Evolutionary conservation across 352 stramenopile species (phyloP).

Genomic region (Elongisporangium anandrum): DNA sequence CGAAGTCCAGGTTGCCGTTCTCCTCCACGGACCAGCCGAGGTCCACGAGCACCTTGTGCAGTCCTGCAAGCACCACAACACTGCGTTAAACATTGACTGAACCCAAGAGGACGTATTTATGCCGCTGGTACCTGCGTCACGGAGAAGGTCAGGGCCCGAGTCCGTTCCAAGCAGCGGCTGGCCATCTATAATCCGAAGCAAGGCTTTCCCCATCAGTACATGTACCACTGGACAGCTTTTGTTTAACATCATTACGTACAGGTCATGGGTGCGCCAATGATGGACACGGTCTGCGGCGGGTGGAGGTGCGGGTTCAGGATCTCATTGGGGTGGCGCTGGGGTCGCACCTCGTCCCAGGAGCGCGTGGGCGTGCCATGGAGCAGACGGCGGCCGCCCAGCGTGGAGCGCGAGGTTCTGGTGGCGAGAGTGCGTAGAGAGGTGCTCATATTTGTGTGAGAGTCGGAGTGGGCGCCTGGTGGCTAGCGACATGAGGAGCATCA

Average conservation of each 20-base stretch:
- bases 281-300: conserved; percentile 60
- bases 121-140: conserved; percentile 32
- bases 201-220: background rate
- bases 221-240: background rate
- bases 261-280: conserved; percentile 88
- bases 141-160: conserved; percentile 63
- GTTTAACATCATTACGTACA: conserved; percentile 28
- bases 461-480: background rate
- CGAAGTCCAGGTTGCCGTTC: conserved; percentile 75
- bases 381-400: conserved; percentile 1
- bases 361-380: conserved; percentile 36
- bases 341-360: conserved; percentile 58
- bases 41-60: conserved; percentile 77
- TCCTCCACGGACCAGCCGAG: conserved; percentile 85
- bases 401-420: conserved; percentile 6
- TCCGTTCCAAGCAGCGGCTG: conserved; percentile 81
- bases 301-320: conserved; percentile 49
- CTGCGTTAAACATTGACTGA: background rate
- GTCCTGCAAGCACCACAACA: conserved; percentile 15
- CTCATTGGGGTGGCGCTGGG: conserved; percentile 53
- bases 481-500: background rate
- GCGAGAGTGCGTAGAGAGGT: conserved; percentile 9
- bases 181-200: conserved; percentile 41
- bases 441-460: background rate
- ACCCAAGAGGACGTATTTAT: background rate